A percentile compares a stretch with the other conserved stretches of the same genome.
Conservation (phyloP, 2,329 filamentous ascomycete genomes). For the Trichoderma sp. region DNA sequence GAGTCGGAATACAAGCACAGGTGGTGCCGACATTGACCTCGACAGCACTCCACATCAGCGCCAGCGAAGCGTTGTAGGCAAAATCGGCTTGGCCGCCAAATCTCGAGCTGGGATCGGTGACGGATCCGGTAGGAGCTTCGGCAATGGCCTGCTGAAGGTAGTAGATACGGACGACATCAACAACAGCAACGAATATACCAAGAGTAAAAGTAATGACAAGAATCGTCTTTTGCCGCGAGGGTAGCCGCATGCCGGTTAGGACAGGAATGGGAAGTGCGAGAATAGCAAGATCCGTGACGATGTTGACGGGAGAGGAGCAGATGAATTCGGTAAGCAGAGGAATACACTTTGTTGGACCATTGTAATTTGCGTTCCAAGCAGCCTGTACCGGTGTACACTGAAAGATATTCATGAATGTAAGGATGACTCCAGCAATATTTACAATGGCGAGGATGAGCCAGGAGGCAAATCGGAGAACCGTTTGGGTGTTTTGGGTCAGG, state of each 20-base stretch:
- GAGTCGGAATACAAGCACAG: slow-evolving; percentile 87
- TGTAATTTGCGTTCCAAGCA: slow-evolving; percentile 58
- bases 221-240: slow-evolving; percentile 83
- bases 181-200: slow-evolving; percentile 83
- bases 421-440: slow-evolving; percentile 74
- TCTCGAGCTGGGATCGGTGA: slow-evolving; percentile 45
- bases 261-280: slow-evolving; percentile 87
- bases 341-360: slow-evolving; percentile 51
- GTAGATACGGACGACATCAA: slow-evolving; percentile 87
- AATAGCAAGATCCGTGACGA: slow-evolving; percentile 87
- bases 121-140: slow-evolving; percentile 44
- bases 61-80: slow-evolving; percentile 76
- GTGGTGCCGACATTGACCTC: slow-evolving; percentile 91
- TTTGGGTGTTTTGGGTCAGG: slow-evolving; percentile 75
- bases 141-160: slow-evolving; percentile 78
- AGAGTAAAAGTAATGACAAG: slow-evolving; percentile 84
- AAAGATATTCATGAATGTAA: slow-evolving; percentile 86
- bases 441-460: slow-evolving; percentile 77
- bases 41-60: slow-evolving; percentile 91
- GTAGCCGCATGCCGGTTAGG: slow-evolving; percentile 82
- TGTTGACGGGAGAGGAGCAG: slow-evolving; percentile 84
- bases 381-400: slow-evolving; percentile 79
- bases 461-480: slow-evolving; percentile 79
- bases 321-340: slow-evolving; percentile 66
- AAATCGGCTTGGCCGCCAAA: slow-evolving; percentile 60